Conservation (phyloP, 1,139 yeast species). For the Geotrichum carabidarum region DNA sequence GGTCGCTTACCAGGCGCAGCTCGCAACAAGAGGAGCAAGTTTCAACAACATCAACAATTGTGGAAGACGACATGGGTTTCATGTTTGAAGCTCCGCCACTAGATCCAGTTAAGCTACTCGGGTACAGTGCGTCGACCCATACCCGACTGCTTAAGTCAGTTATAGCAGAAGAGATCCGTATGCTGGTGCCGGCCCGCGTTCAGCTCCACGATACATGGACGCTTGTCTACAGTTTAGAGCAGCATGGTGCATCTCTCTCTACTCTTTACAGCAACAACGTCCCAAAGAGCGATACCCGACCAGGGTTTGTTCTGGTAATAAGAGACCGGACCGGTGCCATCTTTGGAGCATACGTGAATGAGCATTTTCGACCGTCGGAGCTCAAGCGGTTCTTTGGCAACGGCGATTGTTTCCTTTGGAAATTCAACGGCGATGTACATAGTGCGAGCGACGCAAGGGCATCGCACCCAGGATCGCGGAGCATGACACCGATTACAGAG, state of each 20-base stretch:
- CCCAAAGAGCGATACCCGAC: conserved; percentile 41
- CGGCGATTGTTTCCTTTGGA: conserved; percentile 94
- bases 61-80: not conserved
- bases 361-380: conserved; percentile 61
- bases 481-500: conserved; percentile 34
- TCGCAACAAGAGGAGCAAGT: not conserved
- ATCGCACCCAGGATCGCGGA: not conserved
- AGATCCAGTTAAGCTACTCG: conserved; percentile 47
- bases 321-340: conserved; percentile 56
- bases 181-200: conserved; percentile 67
- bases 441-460: not conserved
- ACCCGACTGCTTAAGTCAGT: conserved; percentile 52
- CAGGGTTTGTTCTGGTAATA: conserved; percentile 68
- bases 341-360: conserved; percentile 84
- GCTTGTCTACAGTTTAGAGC: conserved; percentile 74
- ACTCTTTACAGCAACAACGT: conserved; percentile 54
- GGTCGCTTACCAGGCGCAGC: not conserved
- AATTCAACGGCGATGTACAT: conserved; percentile 29
- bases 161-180: conserved; percentile 69
- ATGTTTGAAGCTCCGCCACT: conserved; percentile 38
- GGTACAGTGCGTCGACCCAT: conserved; percentile 54
- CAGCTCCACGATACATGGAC: conserved; percentile 77
- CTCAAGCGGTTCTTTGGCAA: conserved; percentile 69
- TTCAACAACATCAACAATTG: not conserved
- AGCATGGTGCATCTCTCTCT: conserved; percentile 80